These are phyloP conservation scores for Nicotiana obtusifolia DNA, from an alignment of 257 asterid genomes.

Conservation along the genomic window DNA sequence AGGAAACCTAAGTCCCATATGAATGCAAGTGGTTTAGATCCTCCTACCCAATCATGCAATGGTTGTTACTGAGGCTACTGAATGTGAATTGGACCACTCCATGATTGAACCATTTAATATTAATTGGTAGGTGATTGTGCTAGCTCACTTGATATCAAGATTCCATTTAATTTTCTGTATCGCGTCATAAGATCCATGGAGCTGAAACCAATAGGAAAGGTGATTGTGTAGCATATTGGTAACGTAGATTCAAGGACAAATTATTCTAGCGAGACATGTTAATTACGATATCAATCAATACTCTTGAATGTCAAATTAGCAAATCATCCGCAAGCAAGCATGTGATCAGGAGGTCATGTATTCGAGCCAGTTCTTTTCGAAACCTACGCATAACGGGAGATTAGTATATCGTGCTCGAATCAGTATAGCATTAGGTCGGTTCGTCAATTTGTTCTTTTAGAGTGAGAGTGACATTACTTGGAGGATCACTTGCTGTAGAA, in stretches of 20 bases:
- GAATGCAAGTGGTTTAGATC: constrained; percentile 13
- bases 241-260: too few relatives aligned
- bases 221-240: too few relatives aligned
- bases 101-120: background rate
- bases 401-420: too few relatives aligned
- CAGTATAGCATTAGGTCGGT: background rate
- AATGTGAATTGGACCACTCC: constrained; percentile 6
- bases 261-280: too few relatives aligned
- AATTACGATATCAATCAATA: background rate
- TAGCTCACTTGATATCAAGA: background rate
- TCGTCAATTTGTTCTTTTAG: background rate
- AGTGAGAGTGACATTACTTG: background rate
- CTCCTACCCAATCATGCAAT: constrained; percentile 11
- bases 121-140: constrained; percentile 1
- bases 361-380: too few relatives aligned
- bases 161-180: background rate
- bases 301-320: too few relatives aligned
- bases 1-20: background rate
- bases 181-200: background rate
- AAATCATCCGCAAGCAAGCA: background rate
- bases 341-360: too few relatives aligned
- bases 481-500: background rate
- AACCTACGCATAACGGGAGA: too few relatives aligned
- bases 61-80: constrained; percentile 7
- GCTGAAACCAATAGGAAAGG: background rate